Base-by-base conservation (phyloP, 768 basidiomycete genomes). In the Chalciporus sphaerocephalus region DNA sequence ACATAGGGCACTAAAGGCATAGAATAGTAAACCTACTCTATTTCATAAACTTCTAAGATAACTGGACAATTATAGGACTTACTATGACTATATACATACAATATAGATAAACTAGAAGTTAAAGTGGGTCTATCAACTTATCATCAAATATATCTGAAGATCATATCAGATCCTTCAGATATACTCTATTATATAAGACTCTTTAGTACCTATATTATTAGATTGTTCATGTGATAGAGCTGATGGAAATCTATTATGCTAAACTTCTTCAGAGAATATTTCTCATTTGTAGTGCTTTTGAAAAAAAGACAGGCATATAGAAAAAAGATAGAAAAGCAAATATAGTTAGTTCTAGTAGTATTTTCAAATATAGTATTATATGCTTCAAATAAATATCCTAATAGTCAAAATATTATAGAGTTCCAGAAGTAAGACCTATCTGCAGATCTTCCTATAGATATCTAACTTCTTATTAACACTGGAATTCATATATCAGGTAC, bases 311-410 rank as follows among this genome's bases (percentile, higher is more conserved):
- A 54, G 32, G 5, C 27, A 9, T 2, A 7, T 2, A 42, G 43
- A n/a, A 48, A 13, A 5, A 7, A 28, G 10, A 38, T 23, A 24
- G 47, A 44, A 4, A 52, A 41, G 28, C 32, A 23, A 5, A 8
- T 8, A 2, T 11, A 22, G n/a, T n/a, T 6, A 0, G 25, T 48
- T 46, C 53, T 34, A 2, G 42, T 6, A 1, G 46, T 52, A 44
- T 8, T 54, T 13, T 50, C 47, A 1, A 47, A 54, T 3, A 38
- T 54, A 8, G 38, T 52, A 4, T 36, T 54, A 33, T 54, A 54
- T 28, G 41, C 15, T 39, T 43, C 46, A 27, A 33, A 40, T n/a
- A n/a, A n/a, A 32, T 43, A 51, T 33, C 46, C 46, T 0, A 40
- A 54, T 33, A 1, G n/a, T 22, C 18, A 46, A 7, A 2, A 2